Conservation (phyloP, 495 filamentous ascomycete species). For the Neurospora africana region DNA sequence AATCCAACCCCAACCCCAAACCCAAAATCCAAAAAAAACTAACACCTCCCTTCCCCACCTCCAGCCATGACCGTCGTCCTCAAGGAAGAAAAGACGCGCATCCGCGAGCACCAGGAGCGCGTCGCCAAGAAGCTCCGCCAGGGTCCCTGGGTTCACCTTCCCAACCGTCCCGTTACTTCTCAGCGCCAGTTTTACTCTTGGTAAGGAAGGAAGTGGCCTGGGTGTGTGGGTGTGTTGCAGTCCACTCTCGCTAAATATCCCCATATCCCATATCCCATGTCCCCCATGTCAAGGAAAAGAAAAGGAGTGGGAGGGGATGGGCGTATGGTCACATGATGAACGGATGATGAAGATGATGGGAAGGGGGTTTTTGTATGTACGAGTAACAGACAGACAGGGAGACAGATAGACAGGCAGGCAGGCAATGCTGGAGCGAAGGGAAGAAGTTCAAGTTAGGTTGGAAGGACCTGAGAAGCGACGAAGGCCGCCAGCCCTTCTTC, state of each 20-base stretch:
- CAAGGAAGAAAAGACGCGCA: slow-evolving; percentile 85
- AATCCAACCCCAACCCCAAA: background rate
- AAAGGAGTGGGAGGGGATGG: background rate
- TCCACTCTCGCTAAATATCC: background rate
- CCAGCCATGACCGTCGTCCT: slow-evolving; percentile 67
- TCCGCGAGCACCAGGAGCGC: slow-evolving; percentile 66
- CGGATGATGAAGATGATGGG: background rate
- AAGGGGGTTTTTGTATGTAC: background rate
- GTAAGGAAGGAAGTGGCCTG: too few relatives aligned
- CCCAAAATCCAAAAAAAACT: too few relatives aligned
- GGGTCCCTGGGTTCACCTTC: slow-evolving; percentile 75
- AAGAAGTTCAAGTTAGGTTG: background rate
- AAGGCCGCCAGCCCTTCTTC: background rate
- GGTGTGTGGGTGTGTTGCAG: too few relatives aligned
- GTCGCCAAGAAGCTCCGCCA: slow-evolving; percentile 58
- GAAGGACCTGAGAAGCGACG: background rate
- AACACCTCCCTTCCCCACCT: background rate
- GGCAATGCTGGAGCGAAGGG: background rate
- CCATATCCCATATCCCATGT: background rate
- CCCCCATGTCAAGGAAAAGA: background rate
- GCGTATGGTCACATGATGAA: background rate
- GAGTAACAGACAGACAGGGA: background rate
- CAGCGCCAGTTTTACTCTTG: slow-evolving; percentile 86
- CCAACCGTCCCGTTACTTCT: slow-evolving; percentile 61
- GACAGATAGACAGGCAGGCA: background rate